A percentile compares a stretch with the other conserved stretches of the same genome.
Conservation (phyloP, 169 alveolate genomes). For the Plasmodium malariae region DNA sequence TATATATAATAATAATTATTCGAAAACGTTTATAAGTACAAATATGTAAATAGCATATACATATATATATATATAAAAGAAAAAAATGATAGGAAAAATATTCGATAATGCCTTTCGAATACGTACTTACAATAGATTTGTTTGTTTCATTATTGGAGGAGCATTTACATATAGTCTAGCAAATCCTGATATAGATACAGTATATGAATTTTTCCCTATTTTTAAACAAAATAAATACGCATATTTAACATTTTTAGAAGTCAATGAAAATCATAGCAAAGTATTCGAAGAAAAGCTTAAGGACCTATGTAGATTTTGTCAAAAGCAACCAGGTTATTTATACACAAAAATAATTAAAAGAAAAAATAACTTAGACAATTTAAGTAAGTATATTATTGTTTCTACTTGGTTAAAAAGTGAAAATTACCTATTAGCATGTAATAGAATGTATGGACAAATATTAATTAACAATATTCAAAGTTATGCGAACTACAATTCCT, state of each 20-base stretch:
- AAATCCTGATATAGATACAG: conserved; percentile 85
- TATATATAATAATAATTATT: no score
- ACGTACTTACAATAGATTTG: conserved; percentile 58
- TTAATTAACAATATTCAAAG: conserved; percentile 70
- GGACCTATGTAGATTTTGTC: conserved; percentile 83
- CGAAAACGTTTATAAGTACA: no score
- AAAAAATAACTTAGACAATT: conserved; percentile 22
- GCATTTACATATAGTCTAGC: conserved; percentile 79
- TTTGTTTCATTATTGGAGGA: conserved; percentile 77
- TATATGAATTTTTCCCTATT: conserved; percentile 83
- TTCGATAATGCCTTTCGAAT: conserved; percentile 71
- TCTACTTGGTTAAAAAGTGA: conserved; percentile 84
- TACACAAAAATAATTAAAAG: conserved; percentile 50
- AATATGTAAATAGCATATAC: no score
- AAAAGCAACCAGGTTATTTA: conserved; percentile 83
- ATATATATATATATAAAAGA: neutral
- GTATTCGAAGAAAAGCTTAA: conserved; percentile 83
- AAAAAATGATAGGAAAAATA: conserved; percentile 74
- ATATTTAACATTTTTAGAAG: conserved; percentile 81
- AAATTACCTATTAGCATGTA: conserved; percentile 64
- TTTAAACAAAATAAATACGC: conserved; percentile 85
- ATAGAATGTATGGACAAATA: conserved; percentile 67
- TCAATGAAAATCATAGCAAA: conserved; percentile 59
- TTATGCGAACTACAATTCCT: conserved; percentile 75
- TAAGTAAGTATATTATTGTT: conserved; percentile 78